Conservation (phyloP, 2,329 filamentous ascomycete species). For the Thelonectria discophora region DNA sequence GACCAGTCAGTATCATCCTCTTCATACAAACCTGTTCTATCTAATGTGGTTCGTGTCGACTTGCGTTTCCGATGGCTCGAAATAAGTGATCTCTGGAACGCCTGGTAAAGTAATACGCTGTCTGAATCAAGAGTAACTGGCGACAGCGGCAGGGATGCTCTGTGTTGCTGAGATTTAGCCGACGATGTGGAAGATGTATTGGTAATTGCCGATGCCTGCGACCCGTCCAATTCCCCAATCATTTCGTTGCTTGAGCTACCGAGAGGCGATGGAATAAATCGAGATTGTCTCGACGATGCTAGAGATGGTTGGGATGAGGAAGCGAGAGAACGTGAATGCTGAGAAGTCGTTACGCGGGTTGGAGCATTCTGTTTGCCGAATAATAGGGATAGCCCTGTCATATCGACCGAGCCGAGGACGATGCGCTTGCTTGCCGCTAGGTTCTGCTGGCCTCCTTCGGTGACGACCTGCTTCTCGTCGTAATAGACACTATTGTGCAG, state of each 20-base stretch:
- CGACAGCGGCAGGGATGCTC: not conserved
- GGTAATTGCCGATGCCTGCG: not conserved
- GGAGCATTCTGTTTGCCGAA: not conserved
- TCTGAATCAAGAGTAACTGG: not conserved
- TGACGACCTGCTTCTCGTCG: slow-evolving; percentile 15
- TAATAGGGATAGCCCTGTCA: not conserved
- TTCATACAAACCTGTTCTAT: not conserved
- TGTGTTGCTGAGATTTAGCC: not conserved
- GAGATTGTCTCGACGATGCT: not conserved
- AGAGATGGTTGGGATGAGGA: slow-evolving; percentile 1
- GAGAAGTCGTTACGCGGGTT: not conserved
- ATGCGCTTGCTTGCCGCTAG: not conserved
- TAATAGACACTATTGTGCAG: not conserved
- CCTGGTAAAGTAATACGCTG: not conserved
- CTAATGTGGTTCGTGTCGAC: not conserved
- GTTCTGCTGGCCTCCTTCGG: not conserved
- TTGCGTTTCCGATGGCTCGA: no score
- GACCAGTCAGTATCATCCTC: not conserved
- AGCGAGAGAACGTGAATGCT: not conserved
- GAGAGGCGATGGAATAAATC: not conserved
- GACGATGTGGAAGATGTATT: not conserved
- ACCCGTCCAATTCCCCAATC: not conserved
- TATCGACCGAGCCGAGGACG: slow-evolving; percentile 7
- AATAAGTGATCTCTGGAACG: not conserved
- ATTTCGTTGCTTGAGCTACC: not conserved